Evolutionary conservation across 257 asterid genomes (phyloP), one percentile per base, ranked within the genome.

Genomic region (Jacaranda mimosifolia): DNA sequence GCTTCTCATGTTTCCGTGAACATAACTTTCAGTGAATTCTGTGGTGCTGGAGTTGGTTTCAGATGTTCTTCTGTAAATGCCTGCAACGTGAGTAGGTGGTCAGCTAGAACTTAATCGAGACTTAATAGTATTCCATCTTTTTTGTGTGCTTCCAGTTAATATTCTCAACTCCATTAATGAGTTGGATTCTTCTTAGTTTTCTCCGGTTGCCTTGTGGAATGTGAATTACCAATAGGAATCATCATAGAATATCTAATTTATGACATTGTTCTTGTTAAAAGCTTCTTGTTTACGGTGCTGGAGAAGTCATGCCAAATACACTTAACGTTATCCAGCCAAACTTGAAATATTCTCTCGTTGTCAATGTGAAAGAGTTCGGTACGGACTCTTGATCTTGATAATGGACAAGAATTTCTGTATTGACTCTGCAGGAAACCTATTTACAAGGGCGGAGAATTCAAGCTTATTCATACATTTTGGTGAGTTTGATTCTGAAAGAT

Each of bases 251-350:
- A 0, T 3, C 45, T 4, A 75, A 75, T 73, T 68, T 13, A 52
- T 38, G 65, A n/a, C 38, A 55, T 40, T 45, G 6, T 77, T 60
- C 48, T 68, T 56, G 65, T 57, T 15, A 52, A 63, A 94, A 93
- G 98, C 48, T 93, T 83, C 90, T 91, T 62, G 97, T 95, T 45
- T 93, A 95, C 45, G 98, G 99, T 63, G 80, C 88, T 68, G 99
- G 97, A 9, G 86, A 89, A 63, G 91, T 95, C 72, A 42, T 87
- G 73, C 98, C 97, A n/a, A 79, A 77, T 58, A 86, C 97, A 39
- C 85, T 95, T 36, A 77, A 45, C 0, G 67, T 88, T 36, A 60
- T 93, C 77, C 83, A 89, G 81, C 92, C 92, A 26, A 79, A 87
- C 82, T 83, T 85, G 74, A 85, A 83, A 75, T 95, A 84, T 80